Conservation (phyloP, 352 stramenopile genomes). For the Globisporangium canariense region DNA sequence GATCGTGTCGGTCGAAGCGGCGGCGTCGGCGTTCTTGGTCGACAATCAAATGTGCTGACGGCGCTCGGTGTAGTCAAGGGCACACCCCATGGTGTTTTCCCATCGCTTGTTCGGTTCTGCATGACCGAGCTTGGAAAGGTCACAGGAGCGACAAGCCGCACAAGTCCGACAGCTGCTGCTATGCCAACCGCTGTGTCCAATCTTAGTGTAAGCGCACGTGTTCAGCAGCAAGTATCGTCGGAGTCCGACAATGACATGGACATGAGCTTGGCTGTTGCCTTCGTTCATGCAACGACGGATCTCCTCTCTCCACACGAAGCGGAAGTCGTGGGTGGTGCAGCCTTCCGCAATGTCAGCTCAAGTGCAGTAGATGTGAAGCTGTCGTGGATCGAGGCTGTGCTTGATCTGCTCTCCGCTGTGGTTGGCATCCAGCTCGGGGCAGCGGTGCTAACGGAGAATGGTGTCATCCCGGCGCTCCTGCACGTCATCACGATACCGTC, state of each 20-base stretch:
- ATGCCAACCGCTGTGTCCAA: slow-evolving; percentile 2
- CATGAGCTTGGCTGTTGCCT: slow-evolving; percentile 84
- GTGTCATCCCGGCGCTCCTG: slow-evolving; percentile 73
- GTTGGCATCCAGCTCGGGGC: slow-evolving; percentile 76
- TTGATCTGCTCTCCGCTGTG: slow-evolving; percentile 67
- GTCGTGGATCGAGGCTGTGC: slow-evolving; percentile 77
- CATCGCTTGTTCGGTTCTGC: slow-evolving; percentile 76
- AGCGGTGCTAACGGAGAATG: slow-evolving; percentile 79
- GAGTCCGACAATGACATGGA: slow-evolving; percentile 80
- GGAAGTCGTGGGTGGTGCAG: slow-evolving; percentile 42
- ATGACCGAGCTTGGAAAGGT: slow-evolving; percentile 63
- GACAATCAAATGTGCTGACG: slow-evolving; percentile 77
- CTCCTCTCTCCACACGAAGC: slow-evolving; percentile 62
- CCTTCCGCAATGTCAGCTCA: slow-evolving; percentile 47
- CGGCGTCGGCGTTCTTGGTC: slow-evolving; percentile 63
- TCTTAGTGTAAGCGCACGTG: not conserved
- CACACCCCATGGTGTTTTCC: slow-evolving; percentile 74
- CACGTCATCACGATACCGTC: slow-evolving; percentile 69
- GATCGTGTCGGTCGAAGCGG: slow-evolving; percentile 64
- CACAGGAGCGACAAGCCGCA: slow-evolving; percentile 10
- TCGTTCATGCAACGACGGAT: slow-evolving; percentile 85
- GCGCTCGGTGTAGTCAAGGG: slow-evolving; percentile 77
- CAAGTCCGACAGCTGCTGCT: slow-evolving; percentile 7
- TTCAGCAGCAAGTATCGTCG: slow-evolving; percentile 9
- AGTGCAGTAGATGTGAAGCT: slow-evolving; percentile 51